Evolutionary conservation across 371 early-diverging fungal genomes (phyloP), one percentile per base, ranked within the genome.

Genomic region (Mucor irregularis): DNA sequence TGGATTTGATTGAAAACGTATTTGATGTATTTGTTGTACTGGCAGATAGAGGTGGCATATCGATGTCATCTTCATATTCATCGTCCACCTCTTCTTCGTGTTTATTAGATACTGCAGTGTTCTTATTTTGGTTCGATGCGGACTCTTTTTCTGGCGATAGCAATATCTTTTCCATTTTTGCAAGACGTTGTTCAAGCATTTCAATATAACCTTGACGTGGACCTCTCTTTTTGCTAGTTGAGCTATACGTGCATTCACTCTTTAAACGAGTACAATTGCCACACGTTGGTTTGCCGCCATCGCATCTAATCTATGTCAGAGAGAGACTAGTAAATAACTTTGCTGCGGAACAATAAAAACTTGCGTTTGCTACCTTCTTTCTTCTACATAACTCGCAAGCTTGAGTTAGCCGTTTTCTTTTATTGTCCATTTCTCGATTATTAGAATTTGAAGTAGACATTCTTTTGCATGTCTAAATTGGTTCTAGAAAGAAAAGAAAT

Each of bases 171-270:
- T 91, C 91, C 75, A 87, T 83, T 62, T 84, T 85, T 58, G 84
- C 86, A 26, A 91, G 65, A 35, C 90, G 69, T 62, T 80, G 80
- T 49, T 91, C 91, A 4, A 91, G 71, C 46, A 84, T 78, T 54
- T 90, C 90, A 30, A 89, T 89, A 49, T 89, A 87, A 19, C 92
- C 92, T 64, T 90, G 90, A 9, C 90, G 83, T 29, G 90, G 92
- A 5, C 78, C 90, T 8, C 92, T 78, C 60, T 91, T 90, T 58
- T 87, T 88, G 48, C 78, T 86, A 53, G 74, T 84, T 4, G 89
- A 82, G 11, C 84, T 77, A 60, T 90, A 93, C 0, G 85, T 74
- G 72, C 96, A 96, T 43, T 67, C 60, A 2, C 66, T 63, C 8
- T 77, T 74, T 19, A 83, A 65, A 47, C 86, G 82, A 9, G 72